A percentile compares a stretch with the other conserved stretches of the same genome.
Conservation (phyloP, 2,329 filamentous ascomycete species). For the Akanthomyces uredinophilus region DNA sequence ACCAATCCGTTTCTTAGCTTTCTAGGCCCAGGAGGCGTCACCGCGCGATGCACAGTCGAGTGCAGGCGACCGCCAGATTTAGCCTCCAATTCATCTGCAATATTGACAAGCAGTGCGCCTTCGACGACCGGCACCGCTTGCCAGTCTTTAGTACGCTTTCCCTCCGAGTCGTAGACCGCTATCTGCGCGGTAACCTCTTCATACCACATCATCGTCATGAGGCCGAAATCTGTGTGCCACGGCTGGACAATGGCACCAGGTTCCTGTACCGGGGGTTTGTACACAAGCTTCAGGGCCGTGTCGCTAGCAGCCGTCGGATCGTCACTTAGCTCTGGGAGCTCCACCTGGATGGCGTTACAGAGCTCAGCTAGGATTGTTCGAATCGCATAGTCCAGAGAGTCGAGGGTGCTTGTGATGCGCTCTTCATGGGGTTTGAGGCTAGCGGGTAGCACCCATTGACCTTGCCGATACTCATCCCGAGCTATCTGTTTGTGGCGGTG, state of each 20-base stretch:
- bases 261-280: constrained; percentile 9
- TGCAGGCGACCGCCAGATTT: not conserved
- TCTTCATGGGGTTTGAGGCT: not conserved
- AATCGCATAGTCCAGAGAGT: not conserved
- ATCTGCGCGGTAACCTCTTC: constrained; percentile 5
- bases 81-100: constrained; percentile 1
- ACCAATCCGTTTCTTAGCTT: not conserved
- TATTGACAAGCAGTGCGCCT: constrained; percentile 7
- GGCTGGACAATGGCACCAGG: constrained; percentile 3
- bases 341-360: not conserved
- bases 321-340: constrained; percentile 4
- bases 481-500: constrained; percentile 3
- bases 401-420: not conserved
- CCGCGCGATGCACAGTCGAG: constrained; percentile 3
- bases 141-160: not conserved
- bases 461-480: constrained; percentile 7
- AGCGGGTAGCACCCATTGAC: not conserved
- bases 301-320: constrained; percentile 2
- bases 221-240: constrained; percentile 8
- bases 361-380: constrained; percentile 1
- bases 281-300: constrained; percentile 11
- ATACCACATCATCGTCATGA: constrained; percentile 9
- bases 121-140: constrained; percentile 1
- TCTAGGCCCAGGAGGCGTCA: not conserved
- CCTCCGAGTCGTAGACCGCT: not conserved